Evolutionary conservation across 1,284 basidiomycete species (phyloP).

Genomic region (Macrocybe sp.): DNA sequence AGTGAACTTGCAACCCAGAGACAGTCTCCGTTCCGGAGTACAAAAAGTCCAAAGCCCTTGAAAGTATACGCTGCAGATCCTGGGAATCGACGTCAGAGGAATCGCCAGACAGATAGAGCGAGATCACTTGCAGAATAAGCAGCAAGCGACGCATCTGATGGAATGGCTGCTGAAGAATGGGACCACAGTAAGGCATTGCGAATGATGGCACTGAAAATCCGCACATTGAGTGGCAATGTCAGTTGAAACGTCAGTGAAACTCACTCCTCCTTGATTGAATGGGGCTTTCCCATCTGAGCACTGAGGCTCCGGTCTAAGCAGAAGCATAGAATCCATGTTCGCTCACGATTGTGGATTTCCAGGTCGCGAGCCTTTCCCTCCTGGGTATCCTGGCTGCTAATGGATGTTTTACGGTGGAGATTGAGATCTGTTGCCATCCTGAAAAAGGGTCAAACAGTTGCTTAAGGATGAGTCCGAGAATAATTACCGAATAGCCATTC

Average conservation of each 20-base stretch:
- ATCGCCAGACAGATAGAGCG: constrained; percentile 5
- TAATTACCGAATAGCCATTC: constrained; percentile 74
- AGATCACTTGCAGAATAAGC: constrained; percentile 59
- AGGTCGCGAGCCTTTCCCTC: constrained; percentile 70
- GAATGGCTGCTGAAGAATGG: constrained; percentile 53
- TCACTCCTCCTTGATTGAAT: constrained; percentile 82
- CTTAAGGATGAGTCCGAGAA: constrained; percentile 6
- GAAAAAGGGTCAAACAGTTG: constrained; percentile 7
- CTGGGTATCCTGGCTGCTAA: constrained; percentile 62
- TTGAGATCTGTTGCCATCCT: constrained; percentile 97
- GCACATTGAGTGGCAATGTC: neutral
- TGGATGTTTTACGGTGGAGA: constrained; percentile 83
- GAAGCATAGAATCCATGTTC: constrained; percentile 93
- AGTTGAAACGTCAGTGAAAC: constrained; percentile 26
- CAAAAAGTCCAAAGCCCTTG: constrained; percentile 84
- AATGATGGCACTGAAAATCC: constrained; percentile 69
- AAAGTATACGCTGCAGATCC: constrained; percentile 86
- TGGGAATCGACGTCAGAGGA: constrained; percentile 22
- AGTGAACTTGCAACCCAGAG: constrained; percentile 83
- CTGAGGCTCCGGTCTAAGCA: constrained; percentile 86
- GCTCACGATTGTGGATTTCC: constrained; percentile 90
- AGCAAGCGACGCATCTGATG: constrained; percentile 60
- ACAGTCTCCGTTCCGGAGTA: constrained; percentile 81
- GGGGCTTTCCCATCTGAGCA: constrained; percentile 90
- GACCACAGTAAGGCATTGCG: constrained; percentile 77